phyloP scores from a whole-genome alignment of 1,139 yeast genomes.

The Meyerozyma smithsonii region DNA sequence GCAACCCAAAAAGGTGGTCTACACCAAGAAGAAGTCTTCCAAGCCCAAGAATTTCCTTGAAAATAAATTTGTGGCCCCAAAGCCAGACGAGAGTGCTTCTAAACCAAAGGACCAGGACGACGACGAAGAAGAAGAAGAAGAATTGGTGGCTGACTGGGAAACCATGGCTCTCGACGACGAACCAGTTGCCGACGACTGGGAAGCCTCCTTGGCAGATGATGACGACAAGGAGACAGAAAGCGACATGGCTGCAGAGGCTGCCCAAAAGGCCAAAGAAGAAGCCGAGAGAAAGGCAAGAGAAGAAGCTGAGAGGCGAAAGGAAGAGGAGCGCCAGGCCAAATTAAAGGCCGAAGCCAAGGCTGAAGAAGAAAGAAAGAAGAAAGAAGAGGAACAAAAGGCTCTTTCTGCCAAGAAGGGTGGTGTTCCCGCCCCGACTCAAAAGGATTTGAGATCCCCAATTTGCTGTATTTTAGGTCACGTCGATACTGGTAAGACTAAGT shows the following conservation, averaged over 20 bases:
- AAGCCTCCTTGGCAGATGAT: constrained; percentile 28
- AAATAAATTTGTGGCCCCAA: constrained; percentile 7
- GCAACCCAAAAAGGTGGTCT: constrained; percentile 70
- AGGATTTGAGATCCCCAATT: constrained; percentile 90
- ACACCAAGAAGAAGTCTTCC: constrained; percentile 65
- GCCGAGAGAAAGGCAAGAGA: constrained; percentile 17
- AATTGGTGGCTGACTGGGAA: constrained; percentile 62
- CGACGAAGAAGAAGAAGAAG: constrained; percentile 43
- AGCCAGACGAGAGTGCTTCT: constrained; percentile 13
- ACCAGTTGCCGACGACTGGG: constrained; percentile 44
- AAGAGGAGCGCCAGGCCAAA: constrained; percentile 14
- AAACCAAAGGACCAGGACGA: constrained; percentile 13
- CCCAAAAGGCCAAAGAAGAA: constrained; percentile 17
- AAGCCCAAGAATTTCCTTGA: constrained; percentile 35
- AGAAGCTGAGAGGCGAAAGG: constrained; percentile 1
- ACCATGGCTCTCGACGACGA: constrained; percentile 51
- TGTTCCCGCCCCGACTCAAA: constrained; percentile 19
- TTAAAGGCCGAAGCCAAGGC: constrained; percentile 19
- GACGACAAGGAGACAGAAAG: constrained; percentile 14
- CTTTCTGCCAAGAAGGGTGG: constrained; percentile 8
- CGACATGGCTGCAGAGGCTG: constrained; percentile 17
- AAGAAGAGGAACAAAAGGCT: constrained; percentile 13
- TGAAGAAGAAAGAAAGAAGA: constrained; percentile 28
- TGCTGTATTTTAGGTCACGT: constrained; percentile 99
- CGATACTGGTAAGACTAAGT: constrained; percentile 98